Evolutionary conservation across 2,329 filamentous ascomycete genomes (phyloP).

Genomic region (Pseudocercospora eumusae): DNA sequence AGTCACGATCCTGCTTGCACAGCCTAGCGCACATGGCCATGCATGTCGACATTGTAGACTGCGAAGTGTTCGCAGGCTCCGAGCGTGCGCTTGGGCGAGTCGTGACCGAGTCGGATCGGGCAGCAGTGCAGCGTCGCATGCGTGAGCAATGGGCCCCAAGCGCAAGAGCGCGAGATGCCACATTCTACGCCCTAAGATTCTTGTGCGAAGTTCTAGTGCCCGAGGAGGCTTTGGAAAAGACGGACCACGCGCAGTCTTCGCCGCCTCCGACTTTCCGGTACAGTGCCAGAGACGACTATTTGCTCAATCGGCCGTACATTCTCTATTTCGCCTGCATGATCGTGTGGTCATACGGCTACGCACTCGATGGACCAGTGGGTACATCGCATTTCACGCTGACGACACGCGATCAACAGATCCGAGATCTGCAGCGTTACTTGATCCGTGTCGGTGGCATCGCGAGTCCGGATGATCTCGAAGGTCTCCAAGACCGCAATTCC

Average conservation of each 20-base stretch:
- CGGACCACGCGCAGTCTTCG: slow-evolving; percentile 18
- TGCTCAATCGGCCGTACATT: slow-evolving; percentile 92
- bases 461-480: slow-evolving; percentile 75
- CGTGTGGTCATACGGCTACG: slow-evolving; percentile 93
- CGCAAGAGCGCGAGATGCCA: slow-evolving; percentile 83
- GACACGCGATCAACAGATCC: slow-evolving; percentile 66
- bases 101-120: slow-evolving; percentile 80
- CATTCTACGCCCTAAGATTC: slow-evolving; percentile 89
- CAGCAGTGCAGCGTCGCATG: slow-evolving; percentile 77
- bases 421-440: slow-evolving; percentile 79
- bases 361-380: slow-evolving; percentile 72
- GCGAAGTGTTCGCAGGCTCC: slow-evolving; percentile 90
- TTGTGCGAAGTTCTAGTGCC: slow-evolving; percentile 79
- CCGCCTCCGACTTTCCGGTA: slow-evolving; percentile 57
- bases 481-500: slow-evolving; percentile 73
- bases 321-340: slow-evolving; percentile 90
- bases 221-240: slow-evolving; percentile 45
- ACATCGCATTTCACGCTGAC: slow-evolving; percentile 47
- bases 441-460: slow-evolving; percentile 68
- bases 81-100: slow-evolving; percentile 80
- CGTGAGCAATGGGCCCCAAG: slow-evolving; percentile 86
- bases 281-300: slow-evolving; percentile 80
- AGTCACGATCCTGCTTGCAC: slow-evolving; percentile 85
- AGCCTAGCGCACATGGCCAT: slow-evolving; percentile 97
- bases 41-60: slow-evolving; percentile 96